phyloP scores from a whole-genome alignment of 176 grass and related monocot genomes.

The Zea mays region DNA sequence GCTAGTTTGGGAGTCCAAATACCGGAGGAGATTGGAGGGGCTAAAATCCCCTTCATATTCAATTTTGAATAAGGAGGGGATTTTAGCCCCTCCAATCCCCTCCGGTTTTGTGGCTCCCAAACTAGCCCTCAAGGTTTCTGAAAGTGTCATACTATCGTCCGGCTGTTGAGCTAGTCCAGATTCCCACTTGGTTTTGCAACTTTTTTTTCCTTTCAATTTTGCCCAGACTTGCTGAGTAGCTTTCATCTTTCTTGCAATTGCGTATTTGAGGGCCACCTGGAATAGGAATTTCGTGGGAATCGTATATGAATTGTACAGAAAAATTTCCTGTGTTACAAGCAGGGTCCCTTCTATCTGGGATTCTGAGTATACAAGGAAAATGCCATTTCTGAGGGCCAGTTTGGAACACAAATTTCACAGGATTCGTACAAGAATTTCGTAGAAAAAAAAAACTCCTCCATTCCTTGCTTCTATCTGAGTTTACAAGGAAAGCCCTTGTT shows the following conservation, averaged over 20 bases:
- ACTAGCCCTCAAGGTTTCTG: slow-evolving; percentile 15
- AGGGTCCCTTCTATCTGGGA: not conserved
- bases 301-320: not conserved
- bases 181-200: not conserved
- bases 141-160: not conserved
- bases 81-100: no score
- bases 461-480: not conserved
- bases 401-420: not conserved
- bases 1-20: no score
- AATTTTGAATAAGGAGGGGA: no score
- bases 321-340: not conserved
- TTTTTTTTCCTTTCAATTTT: not conserved
- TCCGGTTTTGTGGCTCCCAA: no score
- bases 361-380: not conserved
- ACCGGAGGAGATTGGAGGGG: no score
- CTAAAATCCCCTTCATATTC: no score
- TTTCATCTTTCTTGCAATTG: not conserved
- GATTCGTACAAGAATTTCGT: not conserved
- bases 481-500: not conserved
- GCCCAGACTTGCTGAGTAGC: not conserved
- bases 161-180: not conserved
- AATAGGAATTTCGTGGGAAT: not conserved
- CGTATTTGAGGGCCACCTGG: not conserved
- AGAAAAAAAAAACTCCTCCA: not conserved
- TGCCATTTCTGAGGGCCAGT: not conserved